Evolutionary conservation across 2,329 filamentous ascomycete genomes (phyloP).

Genomic region (Sporothrix variecibatus): DNA sequence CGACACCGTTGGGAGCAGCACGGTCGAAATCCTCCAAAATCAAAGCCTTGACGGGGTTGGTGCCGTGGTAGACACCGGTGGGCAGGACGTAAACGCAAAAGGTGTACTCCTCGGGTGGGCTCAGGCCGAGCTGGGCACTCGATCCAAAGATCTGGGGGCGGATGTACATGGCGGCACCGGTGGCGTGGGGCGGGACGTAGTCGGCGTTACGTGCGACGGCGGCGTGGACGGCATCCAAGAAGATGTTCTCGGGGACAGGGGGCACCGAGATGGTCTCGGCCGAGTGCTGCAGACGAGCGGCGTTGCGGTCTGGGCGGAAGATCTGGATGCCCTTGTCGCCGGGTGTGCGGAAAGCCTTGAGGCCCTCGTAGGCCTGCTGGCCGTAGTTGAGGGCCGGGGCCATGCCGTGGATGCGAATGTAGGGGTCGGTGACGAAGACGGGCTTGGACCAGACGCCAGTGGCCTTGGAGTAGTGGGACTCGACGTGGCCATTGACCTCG

Average conservation of each 20-base stretch:
- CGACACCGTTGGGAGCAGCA: slow-evolving; percentile 86
- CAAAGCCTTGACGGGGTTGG: slow-evolving; percentile 80
- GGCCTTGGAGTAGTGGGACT: slow-evolving; percentile 76
- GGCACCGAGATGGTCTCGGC: slow-evolving; percentile 83
- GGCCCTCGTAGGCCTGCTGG: slow-evolving; percentile 96
- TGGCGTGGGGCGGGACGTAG: slow-evolving; percentile 86
- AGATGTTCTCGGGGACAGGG: slow-evolving; percentile 72
- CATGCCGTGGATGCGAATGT: slow-evolving; percentile 90
- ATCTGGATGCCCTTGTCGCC: slow-evolving; percentile 71
- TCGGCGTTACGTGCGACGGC: slow-evolving; percentile 87
- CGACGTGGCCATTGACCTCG: slow-evolving; percentile 91
- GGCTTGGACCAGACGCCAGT: slow-evolving; percentile 78
- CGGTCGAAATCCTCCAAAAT: slow-evolving; percentile 94
- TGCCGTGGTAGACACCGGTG: slow-evolving; percentile 91
- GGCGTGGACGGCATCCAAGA: slow-evolving; percentile 73
- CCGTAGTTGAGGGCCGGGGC: slow-evolving; percentile 94
- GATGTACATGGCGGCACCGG: slow-evolving; percentile 89
- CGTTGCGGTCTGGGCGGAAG: slow-evolving; percentile 87
- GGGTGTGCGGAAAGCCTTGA: slow-evolving; percentile 89
- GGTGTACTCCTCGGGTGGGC: slow-evolving; percentile 86
- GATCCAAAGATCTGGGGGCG: slow-evolving; percentile 87
- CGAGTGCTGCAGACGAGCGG: slow-evolving; percentile 79
- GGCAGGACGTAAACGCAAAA: slow-evolving; percentile 90
- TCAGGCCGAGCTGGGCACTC: slow-evolving; percentile 81
- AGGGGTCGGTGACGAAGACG: slow-evolving; percentile 78